Evolutionary conservation across 768 basidiomycete genomes (phyloP), one percentile per base, ranked within the genome.

Genomic region (Termitomyces titanicus): DNA sequence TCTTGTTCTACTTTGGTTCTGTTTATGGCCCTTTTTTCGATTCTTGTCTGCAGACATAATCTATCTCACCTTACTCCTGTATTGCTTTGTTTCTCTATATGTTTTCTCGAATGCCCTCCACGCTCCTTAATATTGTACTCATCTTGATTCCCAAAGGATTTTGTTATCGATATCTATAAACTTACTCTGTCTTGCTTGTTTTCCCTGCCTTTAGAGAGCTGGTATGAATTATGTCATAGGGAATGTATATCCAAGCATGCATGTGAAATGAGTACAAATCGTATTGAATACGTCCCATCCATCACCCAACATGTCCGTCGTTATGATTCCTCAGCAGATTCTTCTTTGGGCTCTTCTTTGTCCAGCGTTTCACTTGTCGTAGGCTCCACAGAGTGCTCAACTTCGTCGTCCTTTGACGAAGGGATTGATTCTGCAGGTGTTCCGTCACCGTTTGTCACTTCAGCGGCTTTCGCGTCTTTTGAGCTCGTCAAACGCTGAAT

Each of bases 401-500:
- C 65, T 13, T 61, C 62, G 35, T 64, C 62, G 35, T 64, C 72
- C 33, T 71, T 68, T 13, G 80, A 74, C 8, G 79, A 79, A 0
- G 77, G 63, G 5, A 68, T 65, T 18, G 79, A 70, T 55, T 83
- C 83, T n/a, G 71, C 59, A 20, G 80, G 77, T 5, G 62, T 57
- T 62, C 78, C 80, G 20, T 59, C 73, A 10, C 63, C 67, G 38
- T 67, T 75, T 47, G 74, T 74, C 3, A 75, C 61, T 29, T 63
- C 63, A n/a, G 55, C 70, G 13, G 57, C 59, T 53, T 67, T 70
- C 44, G 69, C 67, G 42, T 71, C 64, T 63, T 81, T 80, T n/a
- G 68, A 65, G 37, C 64, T 73, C 37, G 71, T 77, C 53, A 92
- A 76, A 48, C 82, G 82, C 61, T 79, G 73, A 66, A 94, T 89